Conservation (phyloP, 2,329 filamentous ascomycete genomes). For the Myrmaecium sp. region DNA sequence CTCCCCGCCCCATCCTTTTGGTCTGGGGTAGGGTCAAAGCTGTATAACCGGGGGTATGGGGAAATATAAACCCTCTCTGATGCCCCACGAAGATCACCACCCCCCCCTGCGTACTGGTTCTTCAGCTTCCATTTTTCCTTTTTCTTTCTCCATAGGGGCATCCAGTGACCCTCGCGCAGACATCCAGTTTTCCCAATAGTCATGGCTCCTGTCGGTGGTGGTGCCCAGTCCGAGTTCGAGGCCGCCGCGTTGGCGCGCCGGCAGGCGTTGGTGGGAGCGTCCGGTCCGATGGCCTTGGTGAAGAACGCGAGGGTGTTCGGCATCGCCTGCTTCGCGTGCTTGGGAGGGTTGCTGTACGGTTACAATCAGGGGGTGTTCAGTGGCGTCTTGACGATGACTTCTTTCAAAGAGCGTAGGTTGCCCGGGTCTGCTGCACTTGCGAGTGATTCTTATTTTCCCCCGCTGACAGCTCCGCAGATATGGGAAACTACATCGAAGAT, state of each 20-base stretch:
- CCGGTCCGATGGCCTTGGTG: slow-evolving; percentile 32
- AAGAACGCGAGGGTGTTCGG: slow-evolving; percentile 37
- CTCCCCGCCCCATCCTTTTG: too few species aligned
- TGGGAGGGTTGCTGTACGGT: slow-evolving; percentile 42
- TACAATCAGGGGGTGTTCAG: slow-evolving; percentile 66
- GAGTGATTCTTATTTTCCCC: background rate
- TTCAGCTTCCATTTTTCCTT: too few species aligned
- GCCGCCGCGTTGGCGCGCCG: slow-evolving; percentile 24
- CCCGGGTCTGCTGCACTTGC: too few species aligned
- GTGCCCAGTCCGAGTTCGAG: slow-evolving; percentile 18
- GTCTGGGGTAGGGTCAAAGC: too few species aligned
- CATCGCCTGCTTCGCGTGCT: slow-evolving; percentile 36
- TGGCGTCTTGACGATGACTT: slow-evolving; percentile 41
- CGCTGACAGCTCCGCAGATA: too few species aligned
- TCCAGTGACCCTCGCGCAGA: too few species aligned
- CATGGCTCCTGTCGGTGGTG: slow-evolving; percentile 23
- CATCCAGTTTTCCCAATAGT: background rate
- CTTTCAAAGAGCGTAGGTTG: slow-evolving; percentile 26
- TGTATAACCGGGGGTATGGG: too few species aligned
- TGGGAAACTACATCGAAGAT: slow-evolving; percentile 21
- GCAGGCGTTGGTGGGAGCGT: slow-evolving; percentile 20
- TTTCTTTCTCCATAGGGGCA: too few species aligned
- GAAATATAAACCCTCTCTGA: too few species aligned
- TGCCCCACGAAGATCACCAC: too few species aligned
- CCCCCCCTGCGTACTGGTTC: too few species aligned